These are phyloP conservation scores for Fusarium aywerte DNA, from an alignment of 2,329 filamentous ascomycete species.

Conservation along the genomic window DNA sequence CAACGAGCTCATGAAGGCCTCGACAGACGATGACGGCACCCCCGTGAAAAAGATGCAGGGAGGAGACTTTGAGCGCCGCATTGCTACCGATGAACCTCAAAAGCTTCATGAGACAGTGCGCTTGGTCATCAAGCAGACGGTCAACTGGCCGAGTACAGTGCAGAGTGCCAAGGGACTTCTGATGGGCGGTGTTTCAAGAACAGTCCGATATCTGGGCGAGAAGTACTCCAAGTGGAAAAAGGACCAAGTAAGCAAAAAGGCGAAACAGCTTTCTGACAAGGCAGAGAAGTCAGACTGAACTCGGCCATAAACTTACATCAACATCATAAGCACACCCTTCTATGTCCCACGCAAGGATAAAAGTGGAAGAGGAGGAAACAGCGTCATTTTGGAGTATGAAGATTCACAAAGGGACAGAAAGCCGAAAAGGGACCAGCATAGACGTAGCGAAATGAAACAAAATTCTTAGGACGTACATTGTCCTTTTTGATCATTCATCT, in stretches of 20 bases:
- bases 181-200: constrained; percentile 78
- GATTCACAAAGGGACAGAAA: not conserved
- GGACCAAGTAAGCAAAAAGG: constrained; percentile 50
- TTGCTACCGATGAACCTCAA: constrained; percentile 74
- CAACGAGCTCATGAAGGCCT: constrained; percentile 82
- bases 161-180: constrained; percentile 87
- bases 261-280: constrained; percentile 36
- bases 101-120: constrained; percentile 78
- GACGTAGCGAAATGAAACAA: constrained; percentile 24
- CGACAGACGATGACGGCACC: constrained; percentile 73
- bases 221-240: constrained; percentile 76
- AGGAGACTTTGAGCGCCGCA: constrained; percentile 85
- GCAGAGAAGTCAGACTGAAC: constrained; percentile 37
- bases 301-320: not conserved
- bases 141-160: constrained; percentile 89
- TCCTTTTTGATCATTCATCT: constrained; percentile 26
- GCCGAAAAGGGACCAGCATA: constrained; percentile 17
- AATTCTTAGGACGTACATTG: not conserved
- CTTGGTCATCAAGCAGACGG: constrained; percentile 84
- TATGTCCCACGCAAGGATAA: constrained; percentile 5
- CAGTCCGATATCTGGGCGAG: constrained; percentile 81
- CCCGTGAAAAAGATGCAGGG: constrained; percentile 79
- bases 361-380: constrained; percentile 6
- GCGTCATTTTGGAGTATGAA: constrained; percentile 26
- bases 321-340: not conserved